Evolutionary conservation across 2,329 filamentous ascomycete species (phyloP), one percentile per base, ranked within the genome.

Genomic region (Colletotrichum sp.): DNA sequence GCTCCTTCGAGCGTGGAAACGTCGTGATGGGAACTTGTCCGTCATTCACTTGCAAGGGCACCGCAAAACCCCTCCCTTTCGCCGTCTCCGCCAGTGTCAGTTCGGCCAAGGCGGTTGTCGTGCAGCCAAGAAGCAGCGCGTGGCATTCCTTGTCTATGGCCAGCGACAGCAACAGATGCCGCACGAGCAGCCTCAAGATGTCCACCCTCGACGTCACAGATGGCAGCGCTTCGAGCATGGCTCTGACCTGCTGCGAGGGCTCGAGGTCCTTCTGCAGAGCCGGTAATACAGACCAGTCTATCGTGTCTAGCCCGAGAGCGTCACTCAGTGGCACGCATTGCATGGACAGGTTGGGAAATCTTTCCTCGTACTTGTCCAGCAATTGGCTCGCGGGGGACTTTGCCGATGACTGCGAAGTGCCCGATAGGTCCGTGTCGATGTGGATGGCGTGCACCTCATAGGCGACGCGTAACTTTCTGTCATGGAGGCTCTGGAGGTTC

Each of bases 61-160:
- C 86, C 6, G 94, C 92, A 79, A 94, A 96, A 1, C 96, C 97
- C 65, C 96, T 91, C 2, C 97, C 97, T 85, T 98, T 98, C 28
- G 96, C 96, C 4, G 96, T 96, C 85, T 97, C 95, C 8, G 95
- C 89, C 16, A 99, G 91, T 1, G 95, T 95, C 80, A 95, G 93
- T 79, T 96, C 95, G 6, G 97, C 96, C 34, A 99, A 91, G 18
- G 93, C 91, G 7, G 96, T 98, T 24, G 97, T 98, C 78, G 92
- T 97, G 84, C 96, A 93, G 26, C 95, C 96, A 84, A 97, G 93
- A 2, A 98, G 85, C 56, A 98, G 89, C 15, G 92, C 92, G 77
- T 93, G 91, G 82, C 93, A 97, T 15, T 82, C 85, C 32, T 89
- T 85, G 18, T 86, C 83, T 76, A 90, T 88, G 12, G 94, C 94